phyloP scores from a whole-genome alignment of 306 rosid genomes.

The Sesbania bispinosa region DNA sequence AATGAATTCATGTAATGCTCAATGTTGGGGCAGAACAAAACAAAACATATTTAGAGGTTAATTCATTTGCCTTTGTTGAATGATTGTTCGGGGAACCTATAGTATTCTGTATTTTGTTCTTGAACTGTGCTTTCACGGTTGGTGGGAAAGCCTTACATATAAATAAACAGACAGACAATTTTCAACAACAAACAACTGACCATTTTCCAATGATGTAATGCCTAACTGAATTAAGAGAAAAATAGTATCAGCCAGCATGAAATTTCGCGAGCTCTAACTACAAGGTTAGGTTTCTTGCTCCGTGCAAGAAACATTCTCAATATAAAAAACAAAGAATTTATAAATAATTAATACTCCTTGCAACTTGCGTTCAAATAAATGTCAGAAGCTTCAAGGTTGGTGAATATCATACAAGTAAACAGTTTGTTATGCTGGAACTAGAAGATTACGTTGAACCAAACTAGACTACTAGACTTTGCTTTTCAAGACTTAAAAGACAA shows the following conservation, averaged over 20 bases:
- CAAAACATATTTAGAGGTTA: constrained; percentile 7
- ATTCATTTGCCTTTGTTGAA: neutral
- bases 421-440: neutral
- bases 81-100: neutral
- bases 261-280: neutral
- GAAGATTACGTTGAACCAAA: too few relatives aligned
- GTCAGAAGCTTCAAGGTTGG: neutral
- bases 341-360: too few relatives aligned
- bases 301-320: neutral
- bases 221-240: neutral
- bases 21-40: neutral
- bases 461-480: too few relatives aligned
- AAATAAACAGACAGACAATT: neutral
- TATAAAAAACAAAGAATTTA: too few relatives aligned
- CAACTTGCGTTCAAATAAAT: neutral
- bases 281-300: neutral
- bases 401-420: neutral
- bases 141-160: neutral
- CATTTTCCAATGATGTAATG: neutral
- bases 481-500: too few relatives aligned
- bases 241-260: neutral
- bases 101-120: neutral
- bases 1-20: neutral
- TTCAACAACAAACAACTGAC: neutral
- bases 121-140: neutral